Evolutionary conservation across 2,329 filamentous ascomycete genomes (phyloP), one percentile per base, ranked within the genome.

Genomic region (Alternaria longipes): DNA sequence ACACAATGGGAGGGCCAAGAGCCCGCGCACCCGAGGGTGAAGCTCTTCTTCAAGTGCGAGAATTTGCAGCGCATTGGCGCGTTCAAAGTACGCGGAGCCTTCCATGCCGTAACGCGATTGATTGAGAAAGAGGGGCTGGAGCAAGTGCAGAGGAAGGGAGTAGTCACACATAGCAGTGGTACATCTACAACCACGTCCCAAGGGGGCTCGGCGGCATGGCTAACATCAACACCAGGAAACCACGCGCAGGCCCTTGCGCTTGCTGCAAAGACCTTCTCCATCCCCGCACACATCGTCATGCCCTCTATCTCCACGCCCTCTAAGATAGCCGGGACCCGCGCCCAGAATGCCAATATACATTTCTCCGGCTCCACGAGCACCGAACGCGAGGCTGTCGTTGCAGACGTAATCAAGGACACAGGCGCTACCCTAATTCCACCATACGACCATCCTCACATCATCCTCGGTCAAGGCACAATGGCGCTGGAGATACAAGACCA

Each of bases 21-120:
- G n/a, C 85, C 89, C 0, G 87, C 90, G 1, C 81, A 77, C 4
- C 93, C 93, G 0, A 86, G 81, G 51, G 81, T 97, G 40, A 84
- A 88, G 12, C 84, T 98, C 54, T 95, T 92, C 83, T 97, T 98
- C 86, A 98, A 98, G 82, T 96, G 93, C 79, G 94, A 98, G 83
- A 97, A 97, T 79, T 83, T 92, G 60, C 95, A 98, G 82, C 88
- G 89, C 56, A 89, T 96, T 56, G 95, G 94, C 53, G 94, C 94
- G 1, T 98, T 98, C 84, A 98, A 98, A 81, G 91, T 89, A 16
- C 84, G 94, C 7, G 95, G 94, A 5, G 94, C 94, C 0, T 97
- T 97, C 70, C 92, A 97, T 79, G 93, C 94, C 0, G 76, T 97
- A 38, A 85, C 89, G 71, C 81, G 91, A 58, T 80, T 97, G 73